A percentile compares a stretch with the other conserved stretches of the same genome.
phyloP scores from a whole-genome alignment of 805 yeast species.

The Lipomyces mesembrius region DNA sequence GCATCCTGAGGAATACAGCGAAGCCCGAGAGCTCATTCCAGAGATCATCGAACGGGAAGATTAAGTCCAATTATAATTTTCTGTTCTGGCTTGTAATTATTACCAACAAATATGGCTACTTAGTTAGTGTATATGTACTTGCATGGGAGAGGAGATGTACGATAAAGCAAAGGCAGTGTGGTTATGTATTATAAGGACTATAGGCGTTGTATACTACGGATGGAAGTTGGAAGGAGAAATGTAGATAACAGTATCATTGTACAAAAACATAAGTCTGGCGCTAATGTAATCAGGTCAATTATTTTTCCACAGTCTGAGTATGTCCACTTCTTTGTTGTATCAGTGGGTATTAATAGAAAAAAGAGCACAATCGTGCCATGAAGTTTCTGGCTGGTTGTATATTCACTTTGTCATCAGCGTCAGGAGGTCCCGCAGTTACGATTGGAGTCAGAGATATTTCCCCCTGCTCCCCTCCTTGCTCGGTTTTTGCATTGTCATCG shows the following conservation, averaged over 20 bases:
- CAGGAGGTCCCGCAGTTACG: not conserved
- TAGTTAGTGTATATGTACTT: not conserved
- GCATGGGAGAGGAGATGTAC: not conserved
- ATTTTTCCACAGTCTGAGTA: not conserved
- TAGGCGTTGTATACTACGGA: not conserved
- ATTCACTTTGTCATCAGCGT: not conserved
- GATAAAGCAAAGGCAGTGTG: not conserved
- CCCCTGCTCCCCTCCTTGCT: not conserved
- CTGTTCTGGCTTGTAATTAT: not conserved
- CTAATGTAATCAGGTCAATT: not conserved
- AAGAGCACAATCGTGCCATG: not conserved
- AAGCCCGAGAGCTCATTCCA: conserved; percentile 33
- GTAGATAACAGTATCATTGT: not conserved
- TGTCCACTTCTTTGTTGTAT: not conserved
- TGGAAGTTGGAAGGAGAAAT: not conserved
- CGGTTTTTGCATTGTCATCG: not conserved
- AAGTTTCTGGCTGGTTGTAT: not conserved
- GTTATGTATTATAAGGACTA: not conserved
- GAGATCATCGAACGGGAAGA: conserved; percentile 36
- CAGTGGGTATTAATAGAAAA: conserved; percentile 1
- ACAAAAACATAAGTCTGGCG: not conserved
- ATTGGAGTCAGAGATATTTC: not conserved
- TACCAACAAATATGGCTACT: not conserved
- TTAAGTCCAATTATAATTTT: not conserved
- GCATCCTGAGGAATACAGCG: conserved; percentile 25